Percentiles rank a stretch among this genome's conserved stretches.
phyloP scores from a whole-genome alignment of 805 yeast species.

The Priceomyces carsonii region DNA sequence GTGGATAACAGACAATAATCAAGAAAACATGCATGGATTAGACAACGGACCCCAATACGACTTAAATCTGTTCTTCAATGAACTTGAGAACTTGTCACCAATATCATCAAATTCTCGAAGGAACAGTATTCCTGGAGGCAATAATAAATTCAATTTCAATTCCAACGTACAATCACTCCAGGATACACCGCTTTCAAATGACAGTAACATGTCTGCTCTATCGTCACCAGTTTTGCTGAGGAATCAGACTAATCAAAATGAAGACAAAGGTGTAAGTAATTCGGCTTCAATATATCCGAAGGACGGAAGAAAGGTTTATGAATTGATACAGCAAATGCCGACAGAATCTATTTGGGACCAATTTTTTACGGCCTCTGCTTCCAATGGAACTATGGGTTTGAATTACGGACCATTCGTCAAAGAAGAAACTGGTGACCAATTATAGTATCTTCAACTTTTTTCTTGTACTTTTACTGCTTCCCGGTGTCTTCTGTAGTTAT shows the following conservation, averaged over 20 bases:
- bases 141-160: not conserved
- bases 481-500: too few relatives aligned
- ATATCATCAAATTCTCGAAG: constrained; percentile 9
- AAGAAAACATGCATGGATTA: not conserved
- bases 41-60: constrained; percentile 11
- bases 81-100: constrained; percentile 38
- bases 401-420: constrained; percentile 2
- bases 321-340: constrained; percentile 62
- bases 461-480: too few relatives aligned
- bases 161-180: not conserved
- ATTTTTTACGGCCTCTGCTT: constrained; percentile 39
- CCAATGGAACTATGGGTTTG: constrained; percentile 3
- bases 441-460: too few relatives aligned
- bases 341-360: constrained; percentile 72
- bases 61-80: constrained; percentile 50
- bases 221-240: constrained; percentile 17
- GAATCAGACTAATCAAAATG: constrained; percentile 1
- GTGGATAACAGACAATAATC: constrained; percentile 31
- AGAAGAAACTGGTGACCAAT: not conserved
- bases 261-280: not conserved
- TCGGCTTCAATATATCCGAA: constrained; percentile 21
- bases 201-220: constrained; percentile 11
- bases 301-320: constrained; percentile 60
- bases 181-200: constrained; percentile 12
- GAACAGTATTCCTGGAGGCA: constrained; percentile 5